Evolutionary conservation across 352 stramenopile genomes (phyloP).

Genomic region (Phytophthora palmivora): DNA sequence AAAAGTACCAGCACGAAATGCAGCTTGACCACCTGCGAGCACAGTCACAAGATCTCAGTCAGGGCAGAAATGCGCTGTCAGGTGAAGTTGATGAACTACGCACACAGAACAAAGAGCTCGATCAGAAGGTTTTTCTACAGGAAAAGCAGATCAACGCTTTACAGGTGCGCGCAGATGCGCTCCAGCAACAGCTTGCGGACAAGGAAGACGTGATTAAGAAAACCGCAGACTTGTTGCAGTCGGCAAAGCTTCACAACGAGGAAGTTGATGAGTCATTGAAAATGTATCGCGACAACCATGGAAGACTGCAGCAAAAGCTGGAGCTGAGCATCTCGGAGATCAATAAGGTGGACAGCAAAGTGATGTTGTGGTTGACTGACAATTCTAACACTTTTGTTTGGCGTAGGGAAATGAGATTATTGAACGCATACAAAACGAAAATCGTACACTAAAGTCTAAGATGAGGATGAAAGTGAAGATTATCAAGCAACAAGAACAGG

Average conservation of each 20-base stretch:
- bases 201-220: slow-evolving; percentile 82
- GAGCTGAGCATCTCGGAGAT: slow-evolving; percentile 91
- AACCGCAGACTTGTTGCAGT: slow-evolving; percentile 72
- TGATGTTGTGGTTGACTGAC: neutral
- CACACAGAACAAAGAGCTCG: slow-evolving; percentile 80
- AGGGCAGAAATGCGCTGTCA: slow-evolving; percentile 45
- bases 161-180: slow-evolving; percentile 67
- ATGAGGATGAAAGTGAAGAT: slow-evolving; percentile 91
- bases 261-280: slow-evolving; percentile 88
- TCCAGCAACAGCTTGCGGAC: slow-evolving; percentile 81
- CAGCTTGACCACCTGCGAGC: slow-evolving; percentile 74
- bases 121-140: slow-evolving; percentile 80
- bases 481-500: slow-evolving; percentile 90
- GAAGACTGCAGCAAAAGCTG: slow-evolving; percentile 86
- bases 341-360: slow-evolving; percentile 75
- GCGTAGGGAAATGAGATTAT: slow-evolving; percentile 90
- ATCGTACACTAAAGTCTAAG: slow-evolving; percentile 75
- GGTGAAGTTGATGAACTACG: slow-evolving; percentile 66
- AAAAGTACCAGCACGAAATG: slow-evolving; percentile 83
- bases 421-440: slow-evolving; percentile 88
- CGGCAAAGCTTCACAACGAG: slow-evolving; percentile 75
- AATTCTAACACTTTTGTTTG: neutral
- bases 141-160: slow-evolving; percentile 87
- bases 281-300: slow-evolving; percentile 89
- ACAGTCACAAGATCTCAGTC: slow-evolving; percentile 66